Base-by-base conservation (phyloP, 208 protist genomes). In the Sergeia podlipaevii region DNA sequence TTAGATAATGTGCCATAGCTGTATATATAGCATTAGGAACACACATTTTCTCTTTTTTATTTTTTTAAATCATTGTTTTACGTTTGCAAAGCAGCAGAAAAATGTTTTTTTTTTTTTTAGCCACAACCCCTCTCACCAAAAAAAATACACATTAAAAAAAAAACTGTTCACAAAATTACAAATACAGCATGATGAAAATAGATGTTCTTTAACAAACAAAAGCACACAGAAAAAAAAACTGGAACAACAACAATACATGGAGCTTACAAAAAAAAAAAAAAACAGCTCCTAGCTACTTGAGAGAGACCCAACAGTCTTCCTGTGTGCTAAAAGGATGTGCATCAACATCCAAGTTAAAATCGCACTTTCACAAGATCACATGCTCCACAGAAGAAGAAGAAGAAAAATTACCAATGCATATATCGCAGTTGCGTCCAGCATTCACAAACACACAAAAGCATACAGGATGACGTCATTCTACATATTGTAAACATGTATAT, bases 201-300 rank as follows among this genome's bases (percentile, higher is more conserved):
- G 17, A 23, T 41, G 27, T 4, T 17, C 39, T 36, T 29, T 3
- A 48, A 51, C 43, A 44, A 62, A 54, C 70, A 62, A 45, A 51
- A 4, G 0, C 43, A 58, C 30, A 17, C 13, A 48, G n/a, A 57
- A 52, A 4, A 11, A 56, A 55, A 54, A 59, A 36, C 26, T 36
- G n/a, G n/a, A n/a, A n/a, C 44, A 45, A 6, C 3, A 36, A 56
- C 24, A 57, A 27, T 48, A n/a, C 34, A 33, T 48, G 17, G 32
- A 27, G 11, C 37, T 20, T 15, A 42, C 49, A 27, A 23, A 39
- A 20, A 46, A 21, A 23, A 44, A 51, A 59, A 47, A 30, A 21
- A 67, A 43, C 21, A 6, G 17, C 27, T 17, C 4, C 8, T 4
- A 20, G 11, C 44, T 26, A 30, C 10, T 32, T 6, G 21, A 50